These are phyloP conservation scores for Akanthomyces dipterigenus DNA, from an alignment of 2,329 filamentous ascomycete species.

Conservation along the genomic window DNA sequence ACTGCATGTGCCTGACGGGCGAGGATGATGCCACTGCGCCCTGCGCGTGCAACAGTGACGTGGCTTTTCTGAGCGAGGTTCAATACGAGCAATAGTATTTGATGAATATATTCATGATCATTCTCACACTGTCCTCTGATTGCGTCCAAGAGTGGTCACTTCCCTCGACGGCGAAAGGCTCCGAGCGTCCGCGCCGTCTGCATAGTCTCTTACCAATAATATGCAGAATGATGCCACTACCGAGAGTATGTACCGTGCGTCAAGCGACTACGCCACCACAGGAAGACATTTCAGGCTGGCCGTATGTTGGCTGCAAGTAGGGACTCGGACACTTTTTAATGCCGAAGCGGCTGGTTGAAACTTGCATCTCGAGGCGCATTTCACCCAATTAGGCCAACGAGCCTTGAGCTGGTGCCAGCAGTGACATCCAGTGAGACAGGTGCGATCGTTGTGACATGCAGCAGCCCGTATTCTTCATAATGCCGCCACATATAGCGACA, in stretches of 20 bases:
- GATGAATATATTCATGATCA: background rate
- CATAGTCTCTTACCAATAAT: background rate
- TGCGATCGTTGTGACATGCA: background rate
- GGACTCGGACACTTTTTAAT: too few relatives aligned
- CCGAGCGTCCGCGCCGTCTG: too few relatives aligned
- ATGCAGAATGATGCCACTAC: background rate
- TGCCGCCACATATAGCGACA: conserved; percentile 1
- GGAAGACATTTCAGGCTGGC: background rate
- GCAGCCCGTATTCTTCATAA: background rate
- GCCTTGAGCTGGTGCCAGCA: background rate
- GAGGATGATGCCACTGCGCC: background rate
- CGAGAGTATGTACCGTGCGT: background rate
- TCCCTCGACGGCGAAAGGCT: background rate
- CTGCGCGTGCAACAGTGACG: conserved; percentile 1
- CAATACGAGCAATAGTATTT: background rate
- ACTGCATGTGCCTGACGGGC: conserved; percentile 3
- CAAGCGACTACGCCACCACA: background rate
- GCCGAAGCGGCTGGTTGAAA: background rate
- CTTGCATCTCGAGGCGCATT: background rate
- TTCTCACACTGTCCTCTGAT: background rate
- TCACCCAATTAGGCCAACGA: background rate
- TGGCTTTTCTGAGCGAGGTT: background rate
- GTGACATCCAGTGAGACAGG: background rate
- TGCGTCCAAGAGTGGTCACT: background rate
- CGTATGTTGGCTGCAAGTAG: background rate